phyloP scores from a whole-genome alignment of 495 filamentous ascomycete species.

The Aspergillus diversus region DNA sequence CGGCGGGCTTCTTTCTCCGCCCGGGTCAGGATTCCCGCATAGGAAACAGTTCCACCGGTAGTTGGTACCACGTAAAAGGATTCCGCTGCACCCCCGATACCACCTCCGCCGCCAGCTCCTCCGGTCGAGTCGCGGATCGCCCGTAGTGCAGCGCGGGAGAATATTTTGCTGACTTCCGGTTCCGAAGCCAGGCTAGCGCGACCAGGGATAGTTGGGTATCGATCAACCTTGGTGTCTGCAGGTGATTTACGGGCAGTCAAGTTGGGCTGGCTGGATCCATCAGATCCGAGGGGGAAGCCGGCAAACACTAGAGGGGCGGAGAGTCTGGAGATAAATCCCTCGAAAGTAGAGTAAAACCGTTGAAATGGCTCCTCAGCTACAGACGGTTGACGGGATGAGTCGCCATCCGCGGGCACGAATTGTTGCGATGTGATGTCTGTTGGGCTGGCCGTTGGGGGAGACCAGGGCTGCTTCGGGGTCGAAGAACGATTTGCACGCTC shows the following conservation, averaged over 20 bases:
- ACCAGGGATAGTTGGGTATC: constrained; percentile 43
- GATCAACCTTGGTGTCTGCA: constrained; percentile 44
- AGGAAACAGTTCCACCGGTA: constrained; percentile 84
- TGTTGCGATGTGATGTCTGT: constrained; percentile 44
- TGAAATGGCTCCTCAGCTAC: constrained; percentile 78
- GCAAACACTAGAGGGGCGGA: constrained; percentile 91
- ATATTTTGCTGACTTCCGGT: constrained; percentile 75
- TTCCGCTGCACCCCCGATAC: constrained; percentile 61
- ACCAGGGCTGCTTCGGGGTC: constrained; percentile 39
- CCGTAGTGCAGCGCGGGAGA: constrained; percentile 78
- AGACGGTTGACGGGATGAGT: constrained; percentile 21
- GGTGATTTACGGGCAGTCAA: constrained; percentile 44
- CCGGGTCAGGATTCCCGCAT: constrained; percentile 81
- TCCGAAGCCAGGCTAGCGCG: constrained; percentile 47
- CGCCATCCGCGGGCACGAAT: constrained; percentile 33
- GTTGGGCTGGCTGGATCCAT: constrained; percentile 50
- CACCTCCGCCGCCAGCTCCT: constrained; percentile 31
- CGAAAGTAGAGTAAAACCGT: constrained; percentile 87
- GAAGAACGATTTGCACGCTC: constrained; percentile 31
- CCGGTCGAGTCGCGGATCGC: constrained; percentile 61
- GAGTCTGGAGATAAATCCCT: constrained; percentile 77
- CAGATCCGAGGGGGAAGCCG: constrained; percentile 73
- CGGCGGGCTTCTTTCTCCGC: constrained; percentile 65
- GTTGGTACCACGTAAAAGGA: constrained; percentile 95
- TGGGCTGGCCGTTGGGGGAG: constrained; percentile 38